These are phyloP conservation scores for Ustilago hordei DNA, from an alignment of 1,284 basidiomycete species.

Conservation along the genomic window DNA sequence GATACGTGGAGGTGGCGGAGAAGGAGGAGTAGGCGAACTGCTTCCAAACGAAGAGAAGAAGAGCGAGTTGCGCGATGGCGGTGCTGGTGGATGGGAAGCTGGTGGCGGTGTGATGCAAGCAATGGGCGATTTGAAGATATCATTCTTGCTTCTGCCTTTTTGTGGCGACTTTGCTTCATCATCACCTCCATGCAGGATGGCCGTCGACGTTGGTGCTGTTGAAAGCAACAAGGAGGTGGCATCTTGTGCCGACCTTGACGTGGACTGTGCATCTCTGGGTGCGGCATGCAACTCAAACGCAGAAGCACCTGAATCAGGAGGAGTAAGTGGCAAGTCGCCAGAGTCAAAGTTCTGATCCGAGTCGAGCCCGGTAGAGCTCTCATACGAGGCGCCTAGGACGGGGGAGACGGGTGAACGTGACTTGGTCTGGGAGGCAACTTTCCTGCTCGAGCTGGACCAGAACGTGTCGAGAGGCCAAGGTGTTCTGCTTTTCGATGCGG, in stretches of 20 bases:
- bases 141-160: constrained; percentile 48
- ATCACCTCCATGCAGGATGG: not conserved
- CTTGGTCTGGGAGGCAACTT: constrained; percentile 10
- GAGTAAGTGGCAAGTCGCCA: constrained; percentile 36
- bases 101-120: constrained; percentile 47
- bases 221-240: not conserved
- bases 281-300: constrained; percentile 25
- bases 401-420: constrained; percentile 17
- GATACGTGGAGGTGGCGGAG: constrained; percentile 19
- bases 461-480: constrained; percentile 50
- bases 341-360: constrained; percentile 24
- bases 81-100: constrained; percentile 2
- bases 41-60: constrained; percentile 41
- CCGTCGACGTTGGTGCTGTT: not conserved
- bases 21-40: constrained; percentile 28
- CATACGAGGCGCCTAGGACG: constrained; percentile 15
- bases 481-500: constrained; percentile 18
- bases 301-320: constrained; percentile 37
- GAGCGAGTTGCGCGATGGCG: constrained; percentile 39
- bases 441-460: constrained; percentile 35
- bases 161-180: constrained; percentile 8
- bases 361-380: constrained; percentile 22
- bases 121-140: constrained; percentile 54
- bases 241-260: not conserved
- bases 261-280: constrained; percentile 1